phyloP scores from a whole-genome alignment of 441 rosid genomes.

The Adansonia madagascariensis region DNA sequence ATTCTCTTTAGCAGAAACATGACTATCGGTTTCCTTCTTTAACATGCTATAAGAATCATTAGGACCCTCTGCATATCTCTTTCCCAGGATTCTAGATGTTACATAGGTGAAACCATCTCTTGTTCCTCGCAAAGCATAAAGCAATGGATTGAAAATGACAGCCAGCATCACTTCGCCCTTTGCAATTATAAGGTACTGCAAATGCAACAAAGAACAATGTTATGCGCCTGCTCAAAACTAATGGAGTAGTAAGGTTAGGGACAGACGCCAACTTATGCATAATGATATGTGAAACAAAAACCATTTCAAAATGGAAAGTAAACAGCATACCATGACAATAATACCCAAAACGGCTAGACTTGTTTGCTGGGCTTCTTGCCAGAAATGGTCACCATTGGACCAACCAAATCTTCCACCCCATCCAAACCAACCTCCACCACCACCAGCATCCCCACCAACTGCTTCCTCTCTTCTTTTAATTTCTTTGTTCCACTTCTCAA shows the following conservation, averaged over 20 bases:
- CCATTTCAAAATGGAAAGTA: conserved; percentile 17
- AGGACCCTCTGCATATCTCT: conserved; percentile 30
- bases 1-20: conserved; percentile 71
- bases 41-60: conserved; percentile 33
- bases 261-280: background rate
- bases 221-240: background rate
- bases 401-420: conserved; percentile 79
- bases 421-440: conserved; percentile 91
- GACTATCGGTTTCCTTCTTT: conserved; percentile 39
- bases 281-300: background rate
- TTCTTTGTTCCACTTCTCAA: conserved; percentile 83
- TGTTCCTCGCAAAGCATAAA: conserved; percentile 67
- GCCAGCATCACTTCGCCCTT: conserved; percentile 78
- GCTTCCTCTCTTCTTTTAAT: conserved; percentile 84
- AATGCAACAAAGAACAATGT: conserved; percentile 28
- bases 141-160: conserved; percentile 65
- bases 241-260: background rate
- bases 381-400: conserved; percentile 75
- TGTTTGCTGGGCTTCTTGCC: conserved; percentile 74
- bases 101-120: conserved; percentile 56
- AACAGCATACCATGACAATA: conserved; percentile 60
- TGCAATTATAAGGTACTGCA: conserved; percentile 70
- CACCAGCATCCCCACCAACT: conserved; percentile 55
- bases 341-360: conserved; percentile 66
- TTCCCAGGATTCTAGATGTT: conserved; percentile 52